Percentiles rank a stretch among this genome's conserved stretches.
These are phyloP conservation scores for Ettlia oleoabundans DNA, from an alignment of 139 green algal species.

Conservation along the genomic window DNA sequence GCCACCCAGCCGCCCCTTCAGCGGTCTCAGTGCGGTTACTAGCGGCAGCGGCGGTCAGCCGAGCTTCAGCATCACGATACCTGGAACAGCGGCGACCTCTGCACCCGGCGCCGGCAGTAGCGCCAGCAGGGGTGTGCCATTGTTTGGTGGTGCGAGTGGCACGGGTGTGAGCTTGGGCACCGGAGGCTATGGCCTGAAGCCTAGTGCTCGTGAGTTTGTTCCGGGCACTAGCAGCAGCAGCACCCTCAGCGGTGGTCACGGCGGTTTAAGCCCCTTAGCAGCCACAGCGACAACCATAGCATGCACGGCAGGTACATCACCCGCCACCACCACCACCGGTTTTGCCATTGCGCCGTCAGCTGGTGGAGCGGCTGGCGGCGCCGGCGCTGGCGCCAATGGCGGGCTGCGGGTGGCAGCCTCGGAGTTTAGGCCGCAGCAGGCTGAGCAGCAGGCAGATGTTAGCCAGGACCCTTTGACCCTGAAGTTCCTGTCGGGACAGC, in stretches of 20 bases:
- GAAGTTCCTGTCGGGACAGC: slow-evolving; percentile 10
- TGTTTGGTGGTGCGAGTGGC: background rate
- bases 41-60: background rate
- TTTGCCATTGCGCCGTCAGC: background rate
- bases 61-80: slow-evolving; percentile 6
- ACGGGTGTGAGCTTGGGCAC: too few species aligned
- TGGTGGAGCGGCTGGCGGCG: too few species aligned
- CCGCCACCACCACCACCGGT: background rate
- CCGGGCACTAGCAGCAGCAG: too few species aligned
- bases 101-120: background rate
- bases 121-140: background rate
- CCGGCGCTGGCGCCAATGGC: background rate
- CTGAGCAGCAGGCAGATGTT: background rate
- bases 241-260: too few species aligned
- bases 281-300: background rate
- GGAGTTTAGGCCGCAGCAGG: slow-evolving; percentile 5
- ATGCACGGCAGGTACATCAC: background rate
- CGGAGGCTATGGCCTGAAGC: too few species aligned
- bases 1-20: too few species aligned
- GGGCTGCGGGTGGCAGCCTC: background rate
- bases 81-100: background rate
- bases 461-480: background rate
- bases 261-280: too few species aligned
- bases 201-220: too few species aligned
- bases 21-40: too few species aligned